Conservation (phyloP, 2,329 filamentous ascomycete genomes). For the Lasiodiplodia sp. region DNA sequence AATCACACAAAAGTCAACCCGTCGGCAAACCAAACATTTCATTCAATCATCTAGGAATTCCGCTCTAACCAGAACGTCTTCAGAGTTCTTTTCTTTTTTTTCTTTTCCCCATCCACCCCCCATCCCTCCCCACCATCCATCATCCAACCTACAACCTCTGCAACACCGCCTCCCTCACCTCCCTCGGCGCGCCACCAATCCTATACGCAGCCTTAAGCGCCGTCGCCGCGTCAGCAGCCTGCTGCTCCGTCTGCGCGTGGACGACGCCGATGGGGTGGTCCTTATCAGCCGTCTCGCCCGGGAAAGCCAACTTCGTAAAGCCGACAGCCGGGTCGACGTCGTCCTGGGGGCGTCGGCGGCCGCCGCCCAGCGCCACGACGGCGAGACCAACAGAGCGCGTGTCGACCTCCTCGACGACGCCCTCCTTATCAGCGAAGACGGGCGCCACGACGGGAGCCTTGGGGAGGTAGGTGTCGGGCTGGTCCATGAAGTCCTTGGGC, state of each 20-base stretch:
- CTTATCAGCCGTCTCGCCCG: slow-evolving; percentile 12
- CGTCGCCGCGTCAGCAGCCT: slow-evolving; percentile 19
- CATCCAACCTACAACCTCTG: background rate
- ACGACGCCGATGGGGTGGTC: slow-evolving; percentile 16
- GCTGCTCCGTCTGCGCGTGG: slow-evolving; percentile 21
- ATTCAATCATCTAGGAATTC: no score
- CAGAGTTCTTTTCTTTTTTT: background rate
- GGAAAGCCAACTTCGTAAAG: slow-evolving; percentile 24
- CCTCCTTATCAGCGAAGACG: slow-evolving; percentile 18
- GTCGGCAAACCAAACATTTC: no score
- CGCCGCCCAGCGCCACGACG: slow-evolving; percentile 29
- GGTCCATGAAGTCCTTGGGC: slow-evolving; percentile 22
- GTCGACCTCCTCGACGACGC: slow-evolving; percentile 25
- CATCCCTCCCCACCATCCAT: background rate
- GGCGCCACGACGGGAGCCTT: slow-evolving; percentile 9
- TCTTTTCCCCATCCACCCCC: background rate
- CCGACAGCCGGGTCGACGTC: slow-evolving; percentile 26
- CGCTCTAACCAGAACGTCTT: no score
- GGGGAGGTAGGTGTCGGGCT: slow-evolving; percentile 4
- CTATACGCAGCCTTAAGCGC: slow-evolving; percentile 26
- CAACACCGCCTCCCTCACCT: background rate
- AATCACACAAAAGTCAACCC: no score
- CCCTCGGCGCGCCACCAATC: background rate
- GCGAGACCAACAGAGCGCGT: slow-evolving; percentile 27
- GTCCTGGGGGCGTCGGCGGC: slow-evolving; percentile 20